Base-by-base conservation (phyloP, 2,329 filamentous ascomycete species). In the Nothophoma quercina region DNA sequence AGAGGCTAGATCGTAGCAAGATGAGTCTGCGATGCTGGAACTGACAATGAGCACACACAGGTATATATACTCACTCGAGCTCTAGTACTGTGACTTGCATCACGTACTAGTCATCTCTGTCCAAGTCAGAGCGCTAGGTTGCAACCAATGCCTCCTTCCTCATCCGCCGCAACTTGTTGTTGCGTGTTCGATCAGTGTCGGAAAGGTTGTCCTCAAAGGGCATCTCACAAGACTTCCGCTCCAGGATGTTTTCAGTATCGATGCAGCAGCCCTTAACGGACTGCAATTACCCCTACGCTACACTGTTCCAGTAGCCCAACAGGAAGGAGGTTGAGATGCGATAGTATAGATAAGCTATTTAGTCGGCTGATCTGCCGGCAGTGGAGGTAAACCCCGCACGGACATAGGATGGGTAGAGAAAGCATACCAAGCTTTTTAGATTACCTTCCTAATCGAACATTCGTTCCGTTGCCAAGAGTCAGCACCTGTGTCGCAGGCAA, bases 311-410 rank as follows among this genome's bases (percentile, higher is more conserved):
- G 15, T 34, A 43, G 52, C 52, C 35, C 42, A 63, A 60, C 38
- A 58, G 59, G 63, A 63, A 65, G 63, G 62, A 64, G 60, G 56
- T 48, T 43, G 45, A 59, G 41, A 47, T 55, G 51, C 19, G 48
- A 45, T 44, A 57, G 52, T 21, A 16, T 34, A 30, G 48, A 63
- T 53, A 52, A 42, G 50, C 18, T 45, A 30, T 28, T 39, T 47
- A 30, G 30, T 47, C 54, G 33, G 40, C 44, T 28, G 36, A 46
- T 40, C 16, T 40, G 51, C 52, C 26, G 59, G 49, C 34, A 52
- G 41, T 44, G 36, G 29, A 26, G 33, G 39, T 45, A 19, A 18
- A 48, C 41, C 54, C 51, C 51, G 47, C 51, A 57, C 41, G 36
- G 56, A 50, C 33, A 53, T 29, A 55, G 59, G 39, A 23, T 56